phyloP scores from a whole-genome alignment of 345 rosid genomes.

The Limnanthes douglasii region DNA sequence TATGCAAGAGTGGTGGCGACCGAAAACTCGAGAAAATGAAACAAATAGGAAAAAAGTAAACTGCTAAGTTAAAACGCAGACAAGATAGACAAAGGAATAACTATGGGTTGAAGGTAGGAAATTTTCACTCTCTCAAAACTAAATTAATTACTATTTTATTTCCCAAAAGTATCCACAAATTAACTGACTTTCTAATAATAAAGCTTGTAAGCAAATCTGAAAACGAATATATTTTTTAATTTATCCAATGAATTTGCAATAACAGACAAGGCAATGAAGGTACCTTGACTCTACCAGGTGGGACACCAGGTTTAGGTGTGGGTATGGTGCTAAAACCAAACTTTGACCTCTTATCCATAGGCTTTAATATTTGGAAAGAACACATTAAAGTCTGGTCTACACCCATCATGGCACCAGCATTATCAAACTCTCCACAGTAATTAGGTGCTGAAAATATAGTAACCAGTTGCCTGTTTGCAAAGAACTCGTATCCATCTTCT shows the following conservation, averaged over 20 bases:
- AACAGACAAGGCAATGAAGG: not conserved
- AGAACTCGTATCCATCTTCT: constrained; percentile 87
- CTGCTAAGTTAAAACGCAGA: no score
- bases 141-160: no score
- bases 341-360: constrained; percentile 40
- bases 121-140: no score
- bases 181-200: no score
- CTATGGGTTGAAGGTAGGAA: no score
- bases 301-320: constrained; percentile 21
- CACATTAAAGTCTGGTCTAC: constrained; percentile 55
- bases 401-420: constrained; percentile 88
- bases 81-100: no score
- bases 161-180: no score
- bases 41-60: no score
- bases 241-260: not conserved
- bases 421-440: constrained; percentile 78
- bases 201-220: not conserved
- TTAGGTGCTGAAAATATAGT: constrained; percentile 86
- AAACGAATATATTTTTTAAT: not conserved
- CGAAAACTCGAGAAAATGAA: no score
- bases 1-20: no score
- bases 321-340: constrained; percentile 38
- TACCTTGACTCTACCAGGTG: constrained; percentile 45
- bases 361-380: constrained; percentile 73
- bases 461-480: constrained; percentile 52